A percentile compares a stretch with the other conserved stretches of the same genome.
Conservation (phyloP, 2,329 filamentous ascomycete genomes). For the Fusarium austroafricanum region DNA sequence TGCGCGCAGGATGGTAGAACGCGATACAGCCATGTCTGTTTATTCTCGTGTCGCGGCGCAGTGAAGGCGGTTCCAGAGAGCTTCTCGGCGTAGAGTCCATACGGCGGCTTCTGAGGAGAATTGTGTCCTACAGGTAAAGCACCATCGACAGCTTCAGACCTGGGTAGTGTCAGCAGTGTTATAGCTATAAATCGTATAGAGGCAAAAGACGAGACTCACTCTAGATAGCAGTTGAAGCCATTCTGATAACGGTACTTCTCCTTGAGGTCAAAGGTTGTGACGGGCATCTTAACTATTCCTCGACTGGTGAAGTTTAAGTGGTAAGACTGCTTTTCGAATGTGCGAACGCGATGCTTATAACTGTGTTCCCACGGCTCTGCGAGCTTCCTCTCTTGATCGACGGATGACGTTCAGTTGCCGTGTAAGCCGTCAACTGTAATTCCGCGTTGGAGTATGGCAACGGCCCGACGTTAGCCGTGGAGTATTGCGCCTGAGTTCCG, state of each 20-base stretch:
- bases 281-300: constrained; percentile 56
- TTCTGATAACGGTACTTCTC: constrained; percentile 80
- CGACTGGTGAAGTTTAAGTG: neutral
- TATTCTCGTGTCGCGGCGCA: constrained; percentile 74
- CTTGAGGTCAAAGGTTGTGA: constrained; percentile 60
- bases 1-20: constrained; percentile 74
- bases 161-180: constrained; percentile 53
- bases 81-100: constrained; percentile 86
- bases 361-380: constrained; percentile 24
- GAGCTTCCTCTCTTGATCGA: constrained; percentile 24
- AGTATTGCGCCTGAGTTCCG: constrained; percentile 41
- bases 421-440: constrained; percentile 41
- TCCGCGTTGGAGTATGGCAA: constrained; percentile 41
- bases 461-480: constrained; percentile 48
- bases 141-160: constrained; percentile 79
- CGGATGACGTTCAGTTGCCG: constrained; percentile 39
- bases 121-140: constrained; percentile 81
- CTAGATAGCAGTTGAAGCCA: constrained; percentile 81
- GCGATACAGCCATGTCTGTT: constrained; percentile 79
- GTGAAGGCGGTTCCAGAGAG: constrained; percentile 79
- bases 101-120: constrained; percentile 82
- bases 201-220: constrained; percentile 62
- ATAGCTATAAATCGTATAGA: neutral
- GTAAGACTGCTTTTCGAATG: constrained; percentile 1
- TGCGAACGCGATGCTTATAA: constrained; percentile 41